Evolutionary conservation across 371 early-diverging fungal species (phyloP).

Genomic region (Mucor circinelloides): DNA sequence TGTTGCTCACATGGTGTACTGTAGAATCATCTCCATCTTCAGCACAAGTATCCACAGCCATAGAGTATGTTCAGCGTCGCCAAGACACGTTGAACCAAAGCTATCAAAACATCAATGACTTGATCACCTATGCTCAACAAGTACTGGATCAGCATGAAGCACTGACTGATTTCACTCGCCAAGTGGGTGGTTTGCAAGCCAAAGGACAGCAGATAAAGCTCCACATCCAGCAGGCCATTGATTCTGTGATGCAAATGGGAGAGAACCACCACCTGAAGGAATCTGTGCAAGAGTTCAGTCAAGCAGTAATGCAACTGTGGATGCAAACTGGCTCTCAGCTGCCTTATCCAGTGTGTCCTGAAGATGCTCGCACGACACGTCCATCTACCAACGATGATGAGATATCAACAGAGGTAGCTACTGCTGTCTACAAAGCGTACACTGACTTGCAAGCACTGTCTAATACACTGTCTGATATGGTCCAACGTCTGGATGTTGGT

Average conservation of each 20-base stretch:
- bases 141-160: conserved; percentile 31
- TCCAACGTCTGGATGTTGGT: conserved; percentile 2
- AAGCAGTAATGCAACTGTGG: conserved; percentile 23
- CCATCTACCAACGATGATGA: conserved; percentile 36
- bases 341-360: conserved; percentile 35
- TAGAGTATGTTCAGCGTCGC: conserved; percentile 28
- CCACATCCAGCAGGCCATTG: conserved; percentile 18
- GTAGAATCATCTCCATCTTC: neutral
- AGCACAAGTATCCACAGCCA: neutral
- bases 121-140: conserved; percentile 19
- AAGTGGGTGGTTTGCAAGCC: neutral
- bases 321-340: conserved; percentile 22
- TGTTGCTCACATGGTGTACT: neutral
- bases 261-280: conserved; percentile 1
- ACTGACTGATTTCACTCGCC: conserved; percentile 12
- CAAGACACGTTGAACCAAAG: conserved; percentile 32
- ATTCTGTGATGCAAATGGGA: neutral
- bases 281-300: conserved; percentile 10
- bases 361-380: conserved; percentile 34
- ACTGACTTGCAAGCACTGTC: conserved; percentile 26
- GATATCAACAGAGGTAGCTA: conserved; percentile 26
- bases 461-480: conserved; percentile 16
- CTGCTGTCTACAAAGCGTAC: conserved; percentile 20
- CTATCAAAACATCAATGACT: conserved; percentile 20
- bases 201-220: conserved; percentile 6